phyloP scores from a whole-genome alignment of 139 green algal genomes.

The Chlamydomonas sp. region DNA sequence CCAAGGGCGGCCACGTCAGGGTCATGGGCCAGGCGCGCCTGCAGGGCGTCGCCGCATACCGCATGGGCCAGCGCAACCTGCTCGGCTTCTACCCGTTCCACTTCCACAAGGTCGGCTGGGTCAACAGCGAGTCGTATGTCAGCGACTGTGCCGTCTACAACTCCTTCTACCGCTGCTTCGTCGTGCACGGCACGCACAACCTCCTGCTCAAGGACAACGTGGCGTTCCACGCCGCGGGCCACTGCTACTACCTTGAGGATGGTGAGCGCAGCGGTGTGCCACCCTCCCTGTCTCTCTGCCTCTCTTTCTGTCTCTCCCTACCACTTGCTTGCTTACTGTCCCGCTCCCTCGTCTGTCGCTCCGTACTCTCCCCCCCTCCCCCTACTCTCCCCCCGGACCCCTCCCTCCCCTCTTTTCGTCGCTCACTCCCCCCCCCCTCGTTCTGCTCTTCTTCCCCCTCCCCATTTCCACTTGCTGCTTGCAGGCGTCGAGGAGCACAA shows the following conservation, averaged over 20 bases:
- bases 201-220: conserved; percentile 37
- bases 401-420: too few species aligned
- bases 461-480: too few species aligned
- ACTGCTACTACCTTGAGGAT: conserved; percentile 33
- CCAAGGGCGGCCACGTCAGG: conserved; percentile 18
- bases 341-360: too few species aligned
- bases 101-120: conserved; percentile 31
- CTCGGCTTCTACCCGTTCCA: conserved; percentile 55
- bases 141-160: conserved; percentile 40
- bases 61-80: conserved; percentile 44
- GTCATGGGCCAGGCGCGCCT: conserved; percentile 38
- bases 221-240: conserved; percentile 41
- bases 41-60: conserved; percentile 38
- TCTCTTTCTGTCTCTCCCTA: too few species aligned
- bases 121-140: conserved; percentile 20
- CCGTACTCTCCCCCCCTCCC: too few species aligned
- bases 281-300: too few species aligned
- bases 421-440: too few species aligned
- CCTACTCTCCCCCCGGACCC: too few species aligned
- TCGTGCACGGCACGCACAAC: conserved; percentile 38
- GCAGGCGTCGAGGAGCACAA: conserved; percentile 50
- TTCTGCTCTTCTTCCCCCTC: too few species aligned
- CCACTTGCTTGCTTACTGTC: too few species aligned
- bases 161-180: conserved; percentile 30
- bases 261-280: too few species aligned